Base-by-base conservation (phyloP, 1,284 basidiomycete genomes). In the Thecaphora frezii region DNA sequence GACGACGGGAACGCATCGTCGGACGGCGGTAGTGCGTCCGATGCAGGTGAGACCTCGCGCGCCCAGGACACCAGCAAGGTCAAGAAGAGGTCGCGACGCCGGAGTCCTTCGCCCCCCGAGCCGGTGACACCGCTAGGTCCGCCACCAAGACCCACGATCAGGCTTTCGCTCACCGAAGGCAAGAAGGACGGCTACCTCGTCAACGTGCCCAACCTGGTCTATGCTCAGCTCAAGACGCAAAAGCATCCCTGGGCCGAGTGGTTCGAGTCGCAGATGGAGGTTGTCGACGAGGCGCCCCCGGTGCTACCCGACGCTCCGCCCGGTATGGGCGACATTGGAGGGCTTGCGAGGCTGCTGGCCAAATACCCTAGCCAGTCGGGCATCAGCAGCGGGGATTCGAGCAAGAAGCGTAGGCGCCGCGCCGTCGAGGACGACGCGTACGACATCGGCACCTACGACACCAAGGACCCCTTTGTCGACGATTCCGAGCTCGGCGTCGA, bases 391-490 rank as follows among this genome's bases (percentile, higher is more conserved):
- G 54, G 48, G 5, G 48, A 19, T 10, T 51, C 48, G 9, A 51
- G 19, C 58, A 76, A 54, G 51, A 60, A 52, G 49, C 60, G 63
- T 36, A 54, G 59, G 56, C 52, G 56, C 30, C 50, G 36, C 51
- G 46, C 26, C 24, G 58, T 43, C 51, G 60, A 47, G 22, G 42
- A 69, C 13, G 66, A 69, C 50, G 67, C 62, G 21, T 98, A 98
- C 82, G 93, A 98, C 81, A 83, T 88, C 19, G 81, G 80, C 44
- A 79, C 80, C 21, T 98, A 98, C 82, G 93, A 98, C 81, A 83
- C 88, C 19, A 83, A 85, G 1, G 94, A 98, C 81, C 89, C 91
- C 0, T 97, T 97, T 81, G 97, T 98, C 74, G 94, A 98, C 82
- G 94, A 98, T 81, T 91, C 91, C 0, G 93, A 98, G 77, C 84